These are phyloP conservation scores for Colletotrichum sp. DNA, from an alignment of 2,329 filamentous ascomycete genomes.

Conservation along the genomic window DNA sequence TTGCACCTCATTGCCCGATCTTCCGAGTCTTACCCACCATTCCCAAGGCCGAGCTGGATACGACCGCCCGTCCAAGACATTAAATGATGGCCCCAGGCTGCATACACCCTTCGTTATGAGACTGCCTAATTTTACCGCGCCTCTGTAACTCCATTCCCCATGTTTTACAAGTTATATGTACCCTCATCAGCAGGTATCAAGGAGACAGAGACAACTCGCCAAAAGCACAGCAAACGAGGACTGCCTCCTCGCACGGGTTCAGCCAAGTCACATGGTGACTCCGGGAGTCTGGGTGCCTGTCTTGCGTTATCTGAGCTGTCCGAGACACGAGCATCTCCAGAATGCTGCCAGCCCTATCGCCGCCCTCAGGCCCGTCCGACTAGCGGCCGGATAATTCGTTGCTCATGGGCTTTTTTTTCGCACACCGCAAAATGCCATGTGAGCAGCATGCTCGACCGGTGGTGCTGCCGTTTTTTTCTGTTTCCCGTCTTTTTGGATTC, in stretches of 20 bases:
- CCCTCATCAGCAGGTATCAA: neutral
- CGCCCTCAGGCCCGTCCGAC: neutral
- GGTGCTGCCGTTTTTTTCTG: neutral
- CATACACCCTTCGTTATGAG: neutral
- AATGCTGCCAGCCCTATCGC: neutral
- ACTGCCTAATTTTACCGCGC: neutral
- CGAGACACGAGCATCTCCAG: neutral
- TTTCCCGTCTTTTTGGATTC: neutral
- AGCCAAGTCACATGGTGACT: neutral
- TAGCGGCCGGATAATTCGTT: neutral
- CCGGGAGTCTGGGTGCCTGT: neutral
- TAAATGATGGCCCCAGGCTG: neutral
- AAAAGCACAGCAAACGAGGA: neutral
- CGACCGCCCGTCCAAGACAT: neutral
- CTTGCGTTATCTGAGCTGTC: constrained; percentile 10
- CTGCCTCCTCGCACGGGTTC: neutral
- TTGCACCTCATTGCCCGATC: neutral
- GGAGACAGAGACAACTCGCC: too few relatives aligned
- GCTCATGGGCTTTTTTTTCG: neutral
- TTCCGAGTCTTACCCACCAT: neutral
- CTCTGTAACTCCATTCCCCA: neutral
- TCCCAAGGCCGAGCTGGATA: neutral
- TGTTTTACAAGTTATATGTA: neutral
- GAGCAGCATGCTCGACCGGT: neutral
- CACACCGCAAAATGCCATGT: neutral